A percentile compares a stretch with the other conserved stretches of the same genome.
These are phyloP conservation scores for Neobulgaria alba DNA, from an alignment of 2,329 filamentous ascomycete species.

Conservation along the genomic window DNA sequence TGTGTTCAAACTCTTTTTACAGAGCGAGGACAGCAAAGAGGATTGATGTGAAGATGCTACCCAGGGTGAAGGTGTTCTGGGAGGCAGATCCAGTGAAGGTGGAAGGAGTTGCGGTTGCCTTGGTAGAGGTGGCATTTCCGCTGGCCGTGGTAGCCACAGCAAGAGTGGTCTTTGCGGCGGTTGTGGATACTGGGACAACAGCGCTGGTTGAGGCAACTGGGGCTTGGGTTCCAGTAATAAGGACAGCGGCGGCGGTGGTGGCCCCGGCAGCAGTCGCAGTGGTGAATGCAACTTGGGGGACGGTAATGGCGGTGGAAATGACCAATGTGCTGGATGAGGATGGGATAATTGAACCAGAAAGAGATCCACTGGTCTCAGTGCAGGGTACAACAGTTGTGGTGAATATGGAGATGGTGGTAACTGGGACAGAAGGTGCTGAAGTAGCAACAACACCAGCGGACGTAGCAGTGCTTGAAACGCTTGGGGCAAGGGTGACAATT, in stretches of 20 bases:
- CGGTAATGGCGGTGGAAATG: slow-evolving; percentile 37
- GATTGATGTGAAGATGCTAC: slow-evolving; percentile 19
- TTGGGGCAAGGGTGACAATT: slow-evolving; percentile 68
- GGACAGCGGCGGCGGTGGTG: slow-evolving; percentile 5
- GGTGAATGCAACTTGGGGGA: slow-evolving; percentile 44
- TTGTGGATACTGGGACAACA: slow-evolving; percentile 12
- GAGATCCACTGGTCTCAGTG: slow-evolving; percentile 32
- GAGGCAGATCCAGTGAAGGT: slow-evolving; percentile 32
- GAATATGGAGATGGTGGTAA: slow-evolving; percentile 37
- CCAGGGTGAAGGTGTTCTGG: slow-evolving; percentile 19
- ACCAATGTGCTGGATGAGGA: slow-evolving; percentile 41
- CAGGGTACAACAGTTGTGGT: slow-evolving; percentile 45
- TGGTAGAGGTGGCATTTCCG: slow-evolving; percentile 18
- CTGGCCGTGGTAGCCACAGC: slow-evolving; percentile 14
- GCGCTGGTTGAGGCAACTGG: slow-evolving; percentile 20
- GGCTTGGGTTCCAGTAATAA: slow-evolving; percentile 30
- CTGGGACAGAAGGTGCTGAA: too few species aligned
- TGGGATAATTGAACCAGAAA: slow-evolving; percentile 38
- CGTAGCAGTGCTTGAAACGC: slow-evolving; percentile 37
- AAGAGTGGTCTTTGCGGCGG: neutral
- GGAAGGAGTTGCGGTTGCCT: slow-evolving; percentile 21
- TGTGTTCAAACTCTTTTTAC: slow-evolving; percentile 8
- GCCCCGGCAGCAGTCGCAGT: slow-evolving; percentile 14
- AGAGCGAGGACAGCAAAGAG: slow-evolving; percentile 22
- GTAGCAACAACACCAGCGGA: too few species aligned